Base-by-base conservation (phyloP, 495 filamentous ascomycete species). In the Penicillium malachiteum region DNA sequence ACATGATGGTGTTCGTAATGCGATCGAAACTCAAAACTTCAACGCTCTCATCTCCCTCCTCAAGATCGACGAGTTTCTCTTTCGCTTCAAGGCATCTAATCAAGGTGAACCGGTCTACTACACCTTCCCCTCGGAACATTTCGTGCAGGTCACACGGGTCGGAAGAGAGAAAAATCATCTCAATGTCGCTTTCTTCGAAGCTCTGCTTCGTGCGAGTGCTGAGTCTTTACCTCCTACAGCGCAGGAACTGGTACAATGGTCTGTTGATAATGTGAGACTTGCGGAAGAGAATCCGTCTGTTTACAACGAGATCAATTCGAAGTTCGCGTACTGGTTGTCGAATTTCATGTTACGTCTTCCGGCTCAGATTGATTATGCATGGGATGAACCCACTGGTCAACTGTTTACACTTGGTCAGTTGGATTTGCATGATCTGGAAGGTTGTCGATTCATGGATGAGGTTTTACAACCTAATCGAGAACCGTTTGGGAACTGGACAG, bases 1-100 rank as follows among this genome's bases (percentile, higher is more conserved):
- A 6, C 69, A 77, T 21, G 45, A 68, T n/a, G 75, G 75, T 8
- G 67, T 78, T 41, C 57, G 58, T 13, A 66, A 57, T 0, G 73
- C 75, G 2, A 62, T 78, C 16, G 37, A 55, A 8, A 54, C 62
- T 2, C 54, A 64, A 30, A 71, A 78, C 31, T 38, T 44, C 34
- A 33, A 53, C 12, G 74, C 71, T 0, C 58, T 77, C 3, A 21
- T 55, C n/a, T 63, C 56, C 6, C 64, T 77, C 7, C 71, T 77
- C 51, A 76, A 74, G 48, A 56, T 77, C 12, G 72, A 78, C 52
- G 71, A 78, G 50, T 71, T 56, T 44, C 13, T 58, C n/a, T 61
- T 59, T 53, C 74, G 71, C 34, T 49, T 37, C 35, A 46, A 62
- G 5, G 4, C 7, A 5, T 26, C 51, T 34, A 54, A 51, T 13